These are phyloP conservation scores for Kingdonia uniflora DNA, from an alignment of 164 flowering plant species.

Conservation along the genomic window DNA sequence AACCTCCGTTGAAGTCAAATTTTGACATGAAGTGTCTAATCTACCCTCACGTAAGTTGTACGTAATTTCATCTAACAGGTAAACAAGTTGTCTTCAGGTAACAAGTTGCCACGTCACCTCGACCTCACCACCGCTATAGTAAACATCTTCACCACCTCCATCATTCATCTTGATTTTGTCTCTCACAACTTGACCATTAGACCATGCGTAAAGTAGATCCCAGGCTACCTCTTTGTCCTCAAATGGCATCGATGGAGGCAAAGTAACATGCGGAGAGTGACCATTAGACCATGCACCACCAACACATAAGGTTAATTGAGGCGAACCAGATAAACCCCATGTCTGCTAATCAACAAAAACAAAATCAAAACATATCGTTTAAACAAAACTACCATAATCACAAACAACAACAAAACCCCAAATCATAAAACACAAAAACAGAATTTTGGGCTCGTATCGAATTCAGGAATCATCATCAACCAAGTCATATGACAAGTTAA, in stretches of 20 bases:
- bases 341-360: constrained; percentile 24
- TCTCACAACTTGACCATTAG: constrained; percentile 56
- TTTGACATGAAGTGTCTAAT: too few relatives aligned
- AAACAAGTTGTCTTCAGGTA: too few relatives aligned
- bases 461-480: constrained; percentile 24
- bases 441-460: constrained; percentile 27
- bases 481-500: constrained; percentile 32
- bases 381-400: neutral
- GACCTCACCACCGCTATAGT: too few relatives aligned
- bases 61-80: too few relatives aligned
- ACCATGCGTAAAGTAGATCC: constrained; percentile 56
- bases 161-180: constrained; percentile 28
- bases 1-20: too few relatives aligned
- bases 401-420: neutral
- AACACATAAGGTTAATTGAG: constrained; percentile 53
- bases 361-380: constrained; percentile 4
- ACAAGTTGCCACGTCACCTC: too few relatives aligned
- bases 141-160: constrained; percentile 14
- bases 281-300: constrained; percentile 35
- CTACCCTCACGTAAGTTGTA: too few relatives aligned
- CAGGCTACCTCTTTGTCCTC: constrained; percentile 25
- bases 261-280: constrained; percentile 20
- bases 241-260: constrained; percentile 28
- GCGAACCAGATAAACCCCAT: constrained; percentile 39
- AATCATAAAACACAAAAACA: neutral